Evolutionary conservation across 2,329 filamentous ascomycete genomes (phyloP), one percentile per base, ranked within the genome.

Genomic region (Monosporascus sp.): DNA sequence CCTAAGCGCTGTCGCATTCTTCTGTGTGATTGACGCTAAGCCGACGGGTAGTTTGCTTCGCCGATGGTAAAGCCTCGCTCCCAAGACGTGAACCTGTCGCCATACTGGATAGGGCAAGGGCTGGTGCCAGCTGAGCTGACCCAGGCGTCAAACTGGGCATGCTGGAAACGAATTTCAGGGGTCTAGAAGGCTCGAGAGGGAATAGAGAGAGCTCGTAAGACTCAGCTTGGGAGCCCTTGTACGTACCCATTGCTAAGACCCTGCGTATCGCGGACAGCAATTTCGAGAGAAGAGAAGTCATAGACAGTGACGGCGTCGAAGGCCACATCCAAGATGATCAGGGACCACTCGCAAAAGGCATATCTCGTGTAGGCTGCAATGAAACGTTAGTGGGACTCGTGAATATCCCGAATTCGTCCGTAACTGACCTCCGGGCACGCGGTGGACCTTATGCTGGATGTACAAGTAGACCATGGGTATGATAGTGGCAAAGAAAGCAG

Each of bases 201-300:
- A 62, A 62, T 62, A 54, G 48, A 59, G 48, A 50, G 54, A 39
- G 66, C 68, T 68, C 57, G 67, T 60, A 37, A 62, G 65, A 59
- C 67, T 82, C 92, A 97, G 78, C 84, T 90, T 63, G 93, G 93
- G 82, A 97, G 91, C 88, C 88, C 88, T 76, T 86, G 84, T 76
- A 99, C 94, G 83, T 99, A 99, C 94, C 93, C 92, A 89, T 93
- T 92, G 79, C 89, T 94, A 68, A 86, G 75, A 60, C 91, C 92
- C 76, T 91, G 93, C 61, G 92, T 81, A 75, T 97, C 93, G 76
- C 84, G 90, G 59, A 99, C 80, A 62, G 91, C 80, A 65, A 99
- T 76, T 70, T 97, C 93, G 67, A 97, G 89, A 51, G 86, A 84
- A 57, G 85, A 80, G 75, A 97, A 99, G 75, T 99, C 94, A 64